Conservation (phyloP, 345 rosid species). For the Conringia planisiliqua region DNA sequence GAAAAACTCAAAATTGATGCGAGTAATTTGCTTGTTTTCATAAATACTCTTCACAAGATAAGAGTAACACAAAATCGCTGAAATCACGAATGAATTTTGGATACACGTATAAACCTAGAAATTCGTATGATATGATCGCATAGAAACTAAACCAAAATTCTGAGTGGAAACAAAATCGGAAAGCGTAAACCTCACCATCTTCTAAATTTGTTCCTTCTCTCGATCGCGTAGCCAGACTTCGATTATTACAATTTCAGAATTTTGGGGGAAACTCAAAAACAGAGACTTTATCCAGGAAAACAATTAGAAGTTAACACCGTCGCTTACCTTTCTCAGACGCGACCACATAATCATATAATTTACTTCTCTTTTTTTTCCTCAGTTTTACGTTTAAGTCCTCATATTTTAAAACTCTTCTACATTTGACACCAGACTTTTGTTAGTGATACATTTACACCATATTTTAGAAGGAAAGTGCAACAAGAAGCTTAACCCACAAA, state of each 20-base stretch:
- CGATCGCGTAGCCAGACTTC: neutral
- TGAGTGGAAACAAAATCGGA: neutral
- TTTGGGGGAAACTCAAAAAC: neutral
- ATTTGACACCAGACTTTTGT: neutral
- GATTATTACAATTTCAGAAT: constrained; percentile 10
- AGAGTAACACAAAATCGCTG: neutral
- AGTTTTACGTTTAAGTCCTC: constrained; percentile 3
- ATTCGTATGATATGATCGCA: constrained; percentile 16
- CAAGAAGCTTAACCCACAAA: neutral
- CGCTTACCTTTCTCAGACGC: constrained; percentile 29
- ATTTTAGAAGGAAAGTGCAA: neutral
- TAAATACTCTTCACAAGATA: neutral
- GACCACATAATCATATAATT: constrained; percentile 8
- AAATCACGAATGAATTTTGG: neutral
- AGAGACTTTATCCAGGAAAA: constrained; percentile 7
- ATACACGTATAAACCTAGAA: constrained; percentile 9
- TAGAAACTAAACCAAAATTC: neutral
- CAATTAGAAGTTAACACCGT: constrained; percentile 24
- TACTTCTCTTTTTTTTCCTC: neutral
- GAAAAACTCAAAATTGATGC: neutral
- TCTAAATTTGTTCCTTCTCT: neutral
- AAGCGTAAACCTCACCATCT: constrained; percentile 18
- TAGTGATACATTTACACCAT: neutral
- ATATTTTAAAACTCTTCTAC: neutral
- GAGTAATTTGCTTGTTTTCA: neutral